Base-by-base conservation (phyloP, 1,139 yeast species). In the Hemisphaericaspora subhashii region DNA sequence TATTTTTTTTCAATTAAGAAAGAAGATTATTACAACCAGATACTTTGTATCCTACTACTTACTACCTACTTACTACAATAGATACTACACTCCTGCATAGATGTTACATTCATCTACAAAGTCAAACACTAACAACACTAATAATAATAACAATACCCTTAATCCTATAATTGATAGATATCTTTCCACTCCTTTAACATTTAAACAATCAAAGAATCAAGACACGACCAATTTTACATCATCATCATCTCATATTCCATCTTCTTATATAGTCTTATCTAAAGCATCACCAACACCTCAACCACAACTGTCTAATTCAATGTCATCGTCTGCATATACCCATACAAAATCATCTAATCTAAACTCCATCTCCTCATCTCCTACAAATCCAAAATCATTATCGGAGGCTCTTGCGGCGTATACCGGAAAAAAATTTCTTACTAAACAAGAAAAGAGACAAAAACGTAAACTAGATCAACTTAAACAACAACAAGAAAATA, bases 331-430 rank as follows among this genome's bases (percentile, higher is more conserved):
- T n/a, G n/a, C n/a, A n/a, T n/a, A n/a, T n/a, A n/a, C n/a, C n/a
- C n/a, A n/a, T n/a, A n/a, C n/a, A n/a, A n/a, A n/a, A n/a, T n/a
- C n/a, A n/a, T n/a, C n/a, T n/a, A n/a, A n/a, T n/a, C n/a, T n/a
- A n/a, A n/a, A n/a, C n/a, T n/a, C n/a, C 36, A 12, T 32, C n/a
- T n/a, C n/a, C n/a, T n/a, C 39, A 23, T 38, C 43, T 23, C 43
- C 42, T 36, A 51, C 49, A 33, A 67, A 70, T 47, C 79, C 81
- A 4, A 68, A 60, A 46, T 72, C 81, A 22, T 68, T 79, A 76
- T 81, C 81, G 3, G 83, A 77, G 53, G 83, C 83, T 2, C 77
- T 79, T 26, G 81, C 82, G 7, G 74, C 77, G 3, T 79, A 79
- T 53, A 72, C 82, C 1, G 82, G 81, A 16, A 71, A 68, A 49